Evolutionary conservation across 495 filamentous ascomycete species (phyloP).

Genomic region (Talaromyces wortmannii): DNA sequence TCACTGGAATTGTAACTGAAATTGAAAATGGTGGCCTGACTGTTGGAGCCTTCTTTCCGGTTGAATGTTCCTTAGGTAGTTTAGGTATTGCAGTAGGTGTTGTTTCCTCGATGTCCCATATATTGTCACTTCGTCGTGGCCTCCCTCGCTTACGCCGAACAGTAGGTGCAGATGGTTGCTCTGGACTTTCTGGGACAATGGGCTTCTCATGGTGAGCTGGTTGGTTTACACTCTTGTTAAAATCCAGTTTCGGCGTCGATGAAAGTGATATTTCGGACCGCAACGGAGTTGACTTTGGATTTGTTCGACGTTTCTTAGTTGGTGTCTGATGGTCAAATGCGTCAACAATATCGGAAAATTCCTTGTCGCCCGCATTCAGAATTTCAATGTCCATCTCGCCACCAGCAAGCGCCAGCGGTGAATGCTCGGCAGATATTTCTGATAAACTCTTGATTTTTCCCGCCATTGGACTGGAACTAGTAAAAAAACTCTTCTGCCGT

Average conservation of each 20-base stretch:
- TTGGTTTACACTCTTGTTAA: not conserved
- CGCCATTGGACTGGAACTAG: not conserved
- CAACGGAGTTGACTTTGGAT: not conserved
- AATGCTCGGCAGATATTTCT: constrained; percentile 1
- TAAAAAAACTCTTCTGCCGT: not conserved
- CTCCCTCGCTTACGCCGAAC: constrained; percentile 1
- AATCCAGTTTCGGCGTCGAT: not conserved
- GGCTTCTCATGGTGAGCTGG: not conserved
- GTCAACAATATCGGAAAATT: not conserved
- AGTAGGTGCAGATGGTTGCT: not conserved
- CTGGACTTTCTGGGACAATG: not conserved
- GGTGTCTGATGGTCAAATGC: not conserved
- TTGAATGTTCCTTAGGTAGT: no score
- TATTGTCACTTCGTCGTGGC: constrained; percentile 16
- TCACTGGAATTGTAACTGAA: no score
- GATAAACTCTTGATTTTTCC: constrained; percentile 3
- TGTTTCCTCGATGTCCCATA: constrained; percentile 32
- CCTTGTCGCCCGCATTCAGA: not conserved
- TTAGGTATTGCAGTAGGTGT: constrained; percentile 6
- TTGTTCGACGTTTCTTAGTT: not conserved
- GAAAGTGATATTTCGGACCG: not conserved
- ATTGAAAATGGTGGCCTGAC: no score
- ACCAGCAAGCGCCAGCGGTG: not conserved
- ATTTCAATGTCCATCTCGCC: not conserved
- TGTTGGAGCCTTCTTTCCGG: not conserved